These are phyloP conservation scores for Pleomassaria siparia DNA, from an alignment of 2,329 filamentous ascomycete species.

Conservation along the genomic window DNA sequence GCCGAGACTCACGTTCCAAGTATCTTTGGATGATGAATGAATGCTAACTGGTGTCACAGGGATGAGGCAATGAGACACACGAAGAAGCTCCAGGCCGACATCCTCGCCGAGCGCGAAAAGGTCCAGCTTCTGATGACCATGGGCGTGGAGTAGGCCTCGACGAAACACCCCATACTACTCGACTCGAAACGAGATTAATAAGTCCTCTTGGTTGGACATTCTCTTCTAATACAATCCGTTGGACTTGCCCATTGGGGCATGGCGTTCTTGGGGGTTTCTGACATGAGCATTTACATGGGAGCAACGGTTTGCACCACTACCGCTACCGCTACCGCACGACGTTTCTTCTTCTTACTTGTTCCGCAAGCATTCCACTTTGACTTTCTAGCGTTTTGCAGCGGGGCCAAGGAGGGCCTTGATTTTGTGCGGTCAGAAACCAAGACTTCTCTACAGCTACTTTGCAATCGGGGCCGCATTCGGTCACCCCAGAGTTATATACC, in stretches of 20 bases:
- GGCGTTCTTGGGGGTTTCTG: slow-evolving; percentile 10
- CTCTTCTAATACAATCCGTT: neutral
- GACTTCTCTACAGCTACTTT: slow-evolving; percentile 10
- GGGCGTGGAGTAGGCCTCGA: slow-evolving; percentile 20
- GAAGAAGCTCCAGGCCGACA: slow-evolving; percentile 66
- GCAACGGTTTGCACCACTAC: slow-evolving; percentile 1
- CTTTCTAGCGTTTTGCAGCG: slow-evolving; percentile 4
- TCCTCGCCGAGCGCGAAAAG: slow-evolving; percentile 65
- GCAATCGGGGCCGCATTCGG: slow-evolving; percentile 5
- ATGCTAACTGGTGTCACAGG: slow-evolving; percentile 36
- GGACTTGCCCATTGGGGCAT: neutral
- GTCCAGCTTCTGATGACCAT: slow-evolving; percentile 53
- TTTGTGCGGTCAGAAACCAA: slow-evolving; percentile 7
- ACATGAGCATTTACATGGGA: slow-evolving; percentile 10
- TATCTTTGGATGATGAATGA: slow-evolving; percentile 9
- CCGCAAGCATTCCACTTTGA: neutral
- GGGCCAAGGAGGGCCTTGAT: slow-evolving; percentile 4
- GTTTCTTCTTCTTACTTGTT: slow-evolving; percentile 14
- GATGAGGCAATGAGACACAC: slow-evolving; percentile 75
- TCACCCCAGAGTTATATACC: slow-evolving; percentile 26
- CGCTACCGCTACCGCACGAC: slow-evolving; percentile 3
- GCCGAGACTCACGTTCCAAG: slow-evolving; percentile 14
- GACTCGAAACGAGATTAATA: slow-evolving; percentile 14
- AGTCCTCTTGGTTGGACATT: neutral
- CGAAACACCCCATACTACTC: slow-evolving; percentile 11